phyloP scores from a whole-genome alignment of 2,329 filamentous ascomycete species.

The Acephala macrosclerotiorum region DNA sequence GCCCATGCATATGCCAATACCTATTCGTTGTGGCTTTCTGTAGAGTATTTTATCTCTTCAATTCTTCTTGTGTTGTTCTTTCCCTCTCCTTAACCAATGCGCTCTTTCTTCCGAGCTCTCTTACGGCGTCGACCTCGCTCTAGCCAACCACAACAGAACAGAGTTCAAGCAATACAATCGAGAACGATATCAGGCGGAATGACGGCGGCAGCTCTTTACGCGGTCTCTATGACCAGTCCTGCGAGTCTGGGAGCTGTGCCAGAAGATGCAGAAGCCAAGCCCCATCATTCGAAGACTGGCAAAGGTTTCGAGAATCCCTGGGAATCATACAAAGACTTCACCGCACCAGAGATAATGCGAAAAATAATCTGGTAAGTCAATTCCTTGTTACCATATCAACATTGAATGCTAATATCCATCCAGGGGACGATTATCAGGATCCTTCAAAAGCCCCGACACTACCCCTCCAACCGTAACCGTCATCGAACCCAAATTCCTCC shows the following conservation, averaged over 20 bases:
- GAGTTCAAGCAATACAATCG: constrained; percentile 17
- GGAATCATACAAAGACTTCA: constrained; percentile 56
- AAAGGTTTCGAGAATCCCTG: constrained; percentile 65
- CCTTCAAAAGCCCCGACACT: constrained; percentile 57
- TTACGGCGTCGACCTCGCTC: constrained; percentile 33
- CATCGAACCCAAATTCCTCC: constrained; percentile 64
- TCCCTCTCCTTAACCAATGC: constrained; percentile 53
- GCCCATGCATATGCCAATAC: not conserved
- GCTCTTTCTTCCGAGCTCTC: constrained; percentile 51
- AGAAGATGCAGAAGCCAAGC: constrained; percentile 48
- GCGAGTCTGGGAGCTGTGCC: constrained; percentile 39
- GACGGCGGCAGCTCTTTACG: constrained; percentile 36
- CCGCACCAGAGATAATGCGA: constrained; percentile 42
- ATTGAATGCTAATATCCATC: not conserved
- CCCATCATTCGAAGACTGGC: constrained; percentile 59
- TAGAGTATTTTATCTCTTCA: constrained; percentile 9
- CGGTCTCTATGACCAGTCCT: constrained; percentile 36
- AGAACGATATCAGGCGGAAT: constrained; percentile 35
- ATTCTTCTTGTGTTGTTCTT: constrained; percentile 29
- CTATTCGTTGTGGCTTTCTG: not conserved
- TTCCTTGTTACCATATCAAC: not conserved
- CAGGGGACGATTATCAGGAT: constrained; percentile 36
- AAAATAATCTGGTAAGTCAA: constrained; percentile 42
- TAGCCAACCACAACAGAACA: constrained; percentile 4
- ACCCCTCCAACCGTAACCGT: constrained; percentile 68